A percentile compares a stretch with the other conserved stretches of the same genome.
These are phyloP conservation scores for Microcyclosporella mali DNA, from an alignment of 2,329 filamentous ascomycete genomes.

Conservation along the genomic window DNA sequence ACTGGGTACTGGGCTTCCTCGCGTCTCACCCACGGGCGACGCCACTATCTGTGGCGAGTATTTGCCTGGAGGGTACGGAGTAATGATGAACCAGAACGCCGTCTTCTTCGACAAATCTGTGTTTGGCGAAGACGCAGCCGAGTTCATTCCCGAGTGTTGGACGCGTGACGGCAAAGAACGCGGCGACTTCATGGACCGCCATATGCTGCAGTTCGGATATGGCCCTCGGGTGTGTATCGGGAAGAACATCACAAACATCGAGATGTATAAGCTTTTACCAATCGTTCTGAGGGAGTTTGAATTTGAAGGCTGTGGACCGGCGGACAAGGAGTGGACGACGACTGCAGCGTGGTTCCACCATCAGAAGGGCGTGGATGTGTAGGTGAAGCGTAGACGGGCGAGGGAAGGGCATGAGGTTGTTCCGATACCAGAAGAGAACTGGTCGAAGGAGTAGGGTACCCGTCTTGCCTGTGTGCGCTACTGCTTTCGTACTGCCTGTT, in stretches of 20 bases:
- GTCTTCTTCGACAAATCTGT: conserved; percentile 29
- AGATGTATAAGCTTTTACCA: conserved; percentile 26
- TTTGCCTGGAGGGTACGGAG: conserved; percentile 3
- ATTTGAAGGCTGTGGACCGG: not conserved
- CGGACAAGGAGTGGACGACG: not conserved
- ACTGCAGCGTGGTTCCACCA: not conserved
- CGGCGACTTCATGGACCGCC: conserved; percentile 8
- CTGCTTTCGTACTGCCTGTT: no score
- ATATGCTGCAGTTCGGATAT: conserved; percentile 25
- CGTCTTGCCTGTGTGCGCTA: no score
- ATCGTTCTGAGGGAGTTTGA: conserved; percentile 20
- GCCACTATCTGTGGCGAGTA: conserved; percentile 5
- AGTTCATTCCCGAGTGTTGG: conserved; percentile 9
- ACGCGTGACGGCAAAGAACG: not conserved
- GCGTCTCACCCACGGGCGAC: conserved; percentile 3
- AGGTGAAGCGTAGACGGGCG: not conserved
- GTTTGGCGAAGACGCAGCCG: conserved; percentile 3
- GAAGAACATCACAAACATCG: conserved; percentile 20
- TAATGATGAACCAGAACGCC: conserved; percentile 1
- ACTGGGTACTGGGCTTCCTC: conserved; percentile 1
- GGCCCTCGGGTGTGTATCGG: conserved; percentile 33
- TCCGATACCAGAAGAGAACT: no score
- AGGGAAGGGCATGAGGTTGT: not conserved
- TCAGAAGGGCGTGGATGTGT: not conserved
- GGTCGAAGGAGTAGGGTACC: no score